Evolutionary conservation across 2,329 filamentous ascomycete species (phyloP).

Genomic region (Colletotrichum abscissum): DNA sequence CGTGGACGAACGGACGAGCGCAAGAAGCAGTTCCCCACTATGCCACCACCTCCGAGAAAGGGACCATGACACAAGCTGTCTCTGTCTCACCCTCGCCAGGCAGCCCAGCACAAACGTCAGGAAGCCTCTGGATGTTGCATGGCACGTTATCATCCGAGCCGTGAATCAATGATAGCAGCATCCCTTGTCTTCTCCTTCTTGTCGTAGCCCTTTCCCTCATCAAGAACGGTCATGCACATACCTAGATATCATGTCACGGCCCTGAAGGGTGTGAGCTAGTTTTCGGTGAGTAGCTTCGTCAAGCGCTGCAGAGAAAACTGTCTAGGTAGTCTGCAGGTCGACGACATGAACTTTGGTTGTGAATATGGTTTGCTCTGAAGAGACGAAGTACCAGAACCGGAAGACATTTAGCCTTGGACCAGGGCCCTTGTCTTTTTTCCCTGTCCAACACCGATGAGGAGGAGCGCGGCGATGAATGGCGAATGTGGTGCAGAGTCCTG

Average conservation of each 20-base stretch:
- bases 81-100: conserved; percentile 20
- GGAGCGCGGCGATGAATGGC: conserved; percentile 20
- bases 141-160: background rate
- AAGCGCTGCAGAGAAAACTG: conserved; percentile 2
- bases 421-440: conserved; percentile 13
- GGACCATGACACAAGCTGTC: conserved; percentile 19
- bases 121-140: background rate
- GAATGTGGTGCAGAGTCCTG: conserved; percentile 18
- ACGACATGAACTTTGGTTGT: background rate
- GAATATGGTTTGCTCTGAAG: background rate
- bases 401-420: background rate
- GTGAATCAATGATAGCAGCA: background rate
- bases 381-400: background rate
- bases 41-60: conserved; percentile 35
- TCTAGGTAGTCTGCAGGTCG: background rate
- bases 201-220: background rate
- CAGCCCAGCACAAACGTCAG: background rate
- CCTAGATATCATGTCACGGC: background rate
- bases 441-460: conserved; percentile 10
- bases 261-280: background rate
- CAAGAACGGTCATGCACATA: background rate
- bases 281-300: background rate
- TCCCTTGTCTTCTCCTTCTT: background rate
- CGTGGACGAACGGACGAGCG: conserved; percentile 17
- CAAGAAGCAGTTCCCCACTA: conserved; percentile 37